Evolutionary conservation across 345 rosid species (phyloP), one percentile per base, ranked within the genome.

Genomic region (Raphanus raphanistrum): DNA sequence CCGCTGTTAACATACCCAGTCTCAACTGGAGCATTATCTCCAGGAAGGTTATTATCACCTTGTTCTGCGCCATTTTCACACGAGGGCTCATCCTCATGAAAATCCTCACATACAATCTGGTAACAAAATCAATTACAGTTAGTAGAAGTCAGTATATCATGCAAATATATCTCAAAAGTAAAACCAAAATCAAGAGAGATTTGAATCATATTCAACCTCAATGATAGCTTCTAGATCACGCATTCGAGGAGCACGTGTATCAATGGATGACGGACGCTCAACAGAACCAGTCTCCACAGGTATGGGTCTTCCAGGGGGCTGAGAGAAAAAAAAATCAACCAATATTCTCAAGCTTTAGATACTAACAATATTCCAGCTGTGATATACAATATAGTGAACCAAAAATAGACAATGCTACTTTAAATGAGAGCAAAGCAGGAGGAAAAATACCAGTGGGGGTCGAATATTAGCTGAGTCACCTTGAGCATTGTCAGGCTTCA

Each of bases 271-370:
- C 35, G 85, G 86, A 29, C 99, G 98, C 48, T 96, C 99, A 79
- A 94, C 93, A 80, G 45, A 85, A 66, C 98, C 98, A 76, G 84
- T 82, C 83, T 96, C 99, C 62, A 96, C 99, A 81, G 92, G 99
- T 82, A 96, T 96, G 25, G 98, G 87, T 85, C 98, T 87, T 74
- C 99, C 99, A 62, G 97, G 87, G 70, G 99, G 99, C 99, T 96
- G 87, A 67, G 64, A 70, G 68, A 55, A 75, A 73, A 70, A 76
- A 67, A 7, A 35, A 6, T 5, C 59, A 60, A 68, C 8, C 33
- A 70, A 57, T 77, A 64, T 54, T 64, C 70, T 61, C 38, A 45
- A 63, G 64, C 43, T 57, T 75, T 43, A 29, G 26, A 50, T 62
- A 75, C 65, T 60, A 32, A 60, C 62, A 66, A 33, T 21, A 54